Percentiles rank a stretch among this genome's conserved stretches.
Conservation (phyloP, 2,329 filamentous ascomycete species). For the Penicillium sp. region DNA sequence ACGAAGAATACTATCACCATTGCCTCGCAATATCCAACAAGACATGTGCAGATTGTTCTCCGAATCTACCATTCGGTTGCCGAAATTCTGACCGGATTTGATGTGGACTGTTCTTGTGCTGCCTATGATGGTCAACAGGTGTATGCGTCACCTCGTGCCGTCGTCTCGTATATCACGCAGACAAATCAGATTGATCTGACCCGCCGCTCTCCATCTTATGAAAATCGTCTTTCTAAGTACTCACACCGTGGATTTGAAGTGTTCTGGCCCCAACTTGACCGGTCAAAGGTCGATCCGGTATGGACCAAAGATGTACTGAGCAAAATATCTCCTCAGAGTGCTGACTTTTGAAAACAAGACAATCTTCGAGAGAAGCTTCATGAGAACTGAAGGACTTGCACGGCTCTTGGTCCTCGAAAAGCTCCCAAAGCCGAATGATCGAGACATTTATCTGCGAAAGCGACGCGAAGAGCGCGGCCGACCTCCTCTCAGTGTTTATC, state of each 20-base stretch:
- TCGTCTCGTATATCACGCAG: constrained; percentile 80
- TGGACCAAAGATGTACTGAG: constrained; percentile 2
- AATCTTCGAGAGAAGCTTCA: constrained; percentile 81
- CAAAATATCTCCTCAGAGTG: no score
- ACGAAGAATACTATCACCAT: constrained; percentile 90
- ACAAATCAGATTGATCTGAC: constrained; percentile 78
- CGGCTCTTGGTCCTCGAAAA: constrained; percentile 78
- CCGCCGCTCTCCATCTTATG: constrained; percentile 81
- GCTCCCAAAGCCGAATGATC: constrained; percentile 68
- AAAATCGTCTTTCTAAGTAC: constrained; percentile 85
- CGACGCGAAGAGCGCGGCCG: constrained; percentile 73
- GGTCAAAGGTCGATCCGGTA: constrained; percentile 72
- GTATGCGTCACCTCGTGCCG: constrained; percentile 74
- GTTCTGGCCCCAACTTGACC: constrained; percentile 75
- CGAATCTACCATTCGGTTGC: constrained; percentile 82
- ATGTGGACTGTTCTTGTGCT: constrained; percentile 81
- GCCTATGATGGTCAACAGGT: constrained; percentile 82
- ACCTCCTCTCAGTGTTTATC: constrained; percentile 56
- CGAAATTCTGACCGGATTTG: constrained; percentile 85
- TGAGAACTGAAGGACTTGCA: constrained; percentile 74
- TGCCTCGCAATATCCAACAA: constrained; percentile 78
- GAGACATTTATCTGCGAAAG: constrained; percentile 71
- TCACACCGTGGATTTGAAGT: constrained; percentile 83
- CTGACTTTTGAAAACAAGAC: constrained; percentile 48
- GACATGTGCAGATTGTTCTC: constrained; percentile 84